A percentile compares a stretch with the other conserved stretches of the same genome.
Conservation (phyloP, 495 filamentous ascomycete species). For the Daldinia caldariorum region DNA sequence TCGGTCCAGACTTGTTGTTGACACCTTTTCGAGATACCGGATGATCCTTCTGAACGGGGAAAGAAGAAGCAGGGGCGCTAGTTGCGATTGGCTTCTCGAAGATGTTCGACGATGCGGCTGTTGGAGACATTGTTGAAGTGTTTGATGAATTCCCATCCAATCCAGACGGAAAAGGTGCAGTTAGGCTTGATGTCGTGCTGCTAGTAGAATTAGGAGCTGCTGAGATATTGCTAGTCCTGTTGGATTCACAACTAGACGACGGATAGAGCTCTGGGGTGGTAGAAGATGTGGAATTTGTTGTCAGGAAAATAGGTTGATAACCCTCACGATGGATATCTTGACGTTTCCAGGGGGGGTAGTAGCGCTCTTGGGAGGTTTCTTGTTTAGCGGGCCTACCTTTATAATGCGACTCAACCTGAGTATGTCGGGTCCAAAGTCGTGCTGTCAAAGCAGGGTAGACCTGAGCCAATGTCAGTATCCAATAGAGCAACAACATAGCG, state of each 20-base stretch:
- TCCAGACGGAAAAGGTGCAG: constrained; percentile 11
- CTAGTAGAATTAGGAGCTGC: constrained; percentile 19
- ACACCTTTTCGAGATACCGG: constrained; percentile 55
- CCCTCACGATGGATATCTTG: constrained; percentile 28
- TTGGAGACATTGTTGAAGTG: constrained; percentile 32
- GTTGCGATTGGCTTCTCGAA: constrained; percentile 69
- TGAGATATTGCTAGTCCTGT: constrained; percentile 35
- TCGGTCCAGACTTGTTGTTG: constrained; percentile 57
- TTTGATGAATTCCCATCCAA: constrained; percentile 5
- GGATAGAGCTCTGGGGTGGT: constrained; percentile 6
- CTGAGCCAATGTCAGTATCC: constrained; percentile 46
- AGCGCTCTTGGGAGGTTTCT: constrained; percentile 19
- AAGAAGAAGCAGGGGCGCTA: constrained; percentile 62
- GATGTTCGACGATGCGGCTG: constrained; percentile 50
- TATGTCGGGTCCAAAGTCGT: constrained; percentile 17
- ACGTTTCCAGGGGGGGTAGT: constrained; percentile 8
- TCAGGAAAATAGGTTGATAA: constrained; percentile 20
- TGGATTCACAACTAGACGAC: constrained; percentile 47
- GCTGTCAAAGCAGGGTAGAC: constrained; percentile 26
- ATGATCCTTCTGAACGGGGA: constrained; percentile 60
- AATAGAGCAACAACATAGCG: constrained; percentile 34
- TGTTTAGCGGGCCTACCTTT: constrained; percentile 12
- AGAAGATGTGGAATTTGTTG: constrained; percentile 26
- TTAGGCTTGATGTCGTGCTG: constrained; percentile 12
- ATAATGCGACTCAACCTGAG: constrained; percentile 8